Conservation (phyloP, 495 filamentous ascomycete species). For the Talaromyces wortmannii region DNA sequence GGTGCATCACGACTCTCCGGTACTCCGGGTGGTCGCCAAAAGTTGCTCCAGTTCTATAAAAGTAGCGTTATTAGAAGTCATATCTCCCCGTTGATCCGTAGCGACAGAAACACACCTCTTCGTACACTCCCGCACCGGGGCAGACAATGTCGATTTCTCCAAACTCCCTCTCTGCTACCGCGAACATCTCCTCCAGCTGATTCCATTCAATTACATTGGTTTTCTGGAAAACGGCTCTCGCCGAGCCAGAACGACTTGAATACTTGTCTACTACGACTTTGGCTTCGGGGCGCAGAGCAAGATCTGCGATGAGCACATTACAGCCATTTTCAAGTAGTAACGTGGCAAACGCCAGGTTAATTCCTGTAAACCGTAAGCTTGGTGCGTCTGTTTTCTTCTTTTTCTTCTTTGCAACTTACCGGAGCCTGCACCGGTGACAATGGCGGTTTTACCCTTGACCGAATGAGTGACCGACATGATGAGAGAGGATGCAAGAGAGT, state of each 20-base stretch:
- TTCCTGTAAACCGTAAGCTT: conserved; percentile 13
- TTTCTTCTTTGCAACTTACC: conserved; percentile 30
- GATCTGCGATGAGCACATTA: conserved; percentile 60
- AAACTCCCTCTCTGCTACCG: conserved; percentile 45
- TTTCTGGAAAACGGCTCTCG: conserved; percentile 51
- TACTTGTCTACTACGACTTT: conserved; percentile 47
- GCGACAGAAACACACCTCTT: conserved; percentile 37
- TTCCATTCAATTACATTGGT: conserved; percentile 58
- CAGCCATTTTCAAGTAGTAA: conserved; percentile 52
- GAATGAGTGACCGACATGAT: conserved; percentile 13
- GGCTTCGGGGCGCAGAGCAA: conserved; percentile 59
- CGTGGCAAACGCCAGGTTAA: conserved; percentile 53
- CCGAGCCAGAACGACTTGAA: conserved; percentile 19
- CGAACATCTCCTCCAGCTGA: conserved; percentile 52
- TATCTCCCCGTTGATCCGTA: background rate
- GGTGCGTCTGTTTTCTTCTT: no score
- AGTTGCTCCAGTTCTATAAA: conserved; percentile 49
- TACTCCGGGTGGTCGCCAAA: conserved; percentile 57
- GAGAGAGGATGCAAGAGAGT: background rate
- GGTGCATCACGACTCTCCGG: conserved; percentile 40
- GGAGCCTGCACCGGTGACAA: conserved; percentile 65
- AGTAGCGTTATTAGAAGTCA: background rate
- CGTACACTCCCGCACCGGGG: conserved; percentile 63
- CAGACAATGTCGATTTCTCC: conserved; percentile 58
- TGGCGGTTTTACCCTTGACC: conserved; percentile 56